Evolutionary conservation across 768 basidiomycete genomes (phyloP), one percentile per base, ranked within the genome.

Genomic region (Lentinula edodes): DNA sequence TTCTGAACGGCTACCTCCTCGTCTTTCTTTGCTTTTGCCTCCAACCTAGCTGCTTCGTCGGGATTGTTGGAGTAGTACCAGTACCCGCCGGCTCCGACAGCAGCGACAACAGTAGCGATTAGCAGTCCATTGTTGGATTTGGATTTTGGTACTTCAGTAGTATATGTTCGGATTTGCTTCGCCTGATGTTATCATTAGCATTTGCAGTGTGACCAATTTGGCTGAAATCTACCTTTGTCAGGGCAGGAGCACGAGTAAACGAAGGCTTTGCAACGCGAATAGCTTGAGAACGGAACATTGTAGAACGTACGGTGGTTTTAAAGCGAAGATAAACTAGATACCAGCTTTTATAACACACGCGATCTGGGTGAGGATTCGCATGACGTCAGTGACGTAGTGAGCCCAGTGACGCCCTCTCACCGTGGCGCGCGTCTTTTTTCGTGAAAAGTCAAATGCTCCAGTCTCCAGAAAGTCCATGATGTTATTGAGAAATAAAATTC

Each of bases 1-100:
- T 61, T 64, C 12, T 36, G 41, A 18, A 56, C 51, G 1, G 63
- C 42, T 34, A 59, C 65, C 13, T 52, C 57, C 39, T 61, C 60
- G 13, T 65, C 54, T 9, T 57, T 36, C 18, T 61, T 61, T 4
- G 60, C 63, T 41, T 66, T 62, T 6, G 46, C 38, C 13, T 63
- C 38, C 36, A 63, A 18, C 18, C 35, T 55, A 28, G 54, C 55
- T 48, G 55, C 56, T 41, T 64, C 65, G 43, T 64, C 63, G 50
- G 64, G 64, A 41, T 63, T 28, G 28, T 28, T 48, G 28, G 38
- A 53, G 55, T 54, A 63, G 42, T 65, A 65, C 64, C 64, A 65
- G 46, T 63, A 65, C 45, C 48, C 62, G 13, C 62, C 64, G n/a
- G 46, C 60, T 48, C 43, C 64, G 13, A 42, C 62, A 13, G 64